These are phyloP conservation scores for Morella rubra DNA, from an alignment of 306 rosid genomes.

Conservation along the genomic window DNA sequence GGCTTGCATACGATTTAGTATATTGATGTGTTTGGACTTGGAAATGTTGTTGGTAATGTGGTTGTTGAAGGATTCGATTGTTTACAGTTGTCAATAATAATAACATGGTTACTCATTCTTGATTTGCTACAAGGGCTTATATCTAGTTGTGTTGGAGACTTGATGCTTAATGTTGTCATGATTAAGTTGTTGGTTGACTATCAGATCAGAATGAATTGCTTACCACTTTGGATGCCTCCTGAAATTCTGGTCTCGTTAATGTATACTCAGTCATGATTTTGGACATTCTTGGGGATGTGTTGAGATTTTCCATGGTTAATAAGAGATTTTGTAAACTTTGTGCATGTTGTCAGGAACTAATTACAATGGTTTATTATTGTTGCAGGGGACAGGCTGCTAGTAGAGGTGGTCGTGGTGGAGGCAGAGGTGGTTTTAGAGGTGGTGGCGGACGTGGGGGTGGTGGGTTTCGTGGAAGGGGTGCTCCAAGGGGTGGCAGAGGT, in stretches of 20 bases:
- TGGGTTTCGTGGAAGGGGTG: constrained; percentile 83
- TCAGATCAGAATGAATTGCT: background rate
- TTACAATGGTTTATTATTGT: constrained; percentile 23
- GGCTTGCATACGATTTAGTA: too few relatives aligned
- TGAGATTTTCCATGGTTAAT: background rate
- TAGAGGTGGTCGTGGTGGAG: constrained; percentile 70
- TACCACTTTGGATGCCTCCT: background rate
- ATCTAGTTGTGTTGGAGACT: background rate
- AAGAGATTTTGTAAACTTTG: background rate
- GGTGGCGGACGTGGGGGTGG: constrained; percentile 54
- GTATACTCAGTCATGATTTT: background rate
- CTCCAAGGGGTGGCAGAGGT: constrained; percentile 76
- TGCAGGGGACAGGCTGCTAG: constrained; percentile 63
- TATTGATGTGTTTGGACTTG: too few relatives aligned
- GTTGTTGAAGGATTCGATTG: background rate
- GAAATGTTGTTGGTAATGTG: background rate
- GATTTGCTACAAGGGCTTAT: background rate
- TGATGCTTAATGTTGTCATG: background rate
- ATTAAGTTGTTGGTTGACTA: background rate
- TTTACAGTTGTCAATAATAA: background rate
- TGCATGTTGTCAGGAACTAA: background rate
- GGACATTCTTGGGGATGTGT: background rate
- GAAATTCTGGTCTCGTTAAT: background rate
- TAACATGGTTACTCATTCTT: background rate
- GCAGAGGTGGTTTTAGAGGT: constrained; percentile 52